Conservation (phyloP, 345 rosid species). For the Iberis pinnata region DNA sequence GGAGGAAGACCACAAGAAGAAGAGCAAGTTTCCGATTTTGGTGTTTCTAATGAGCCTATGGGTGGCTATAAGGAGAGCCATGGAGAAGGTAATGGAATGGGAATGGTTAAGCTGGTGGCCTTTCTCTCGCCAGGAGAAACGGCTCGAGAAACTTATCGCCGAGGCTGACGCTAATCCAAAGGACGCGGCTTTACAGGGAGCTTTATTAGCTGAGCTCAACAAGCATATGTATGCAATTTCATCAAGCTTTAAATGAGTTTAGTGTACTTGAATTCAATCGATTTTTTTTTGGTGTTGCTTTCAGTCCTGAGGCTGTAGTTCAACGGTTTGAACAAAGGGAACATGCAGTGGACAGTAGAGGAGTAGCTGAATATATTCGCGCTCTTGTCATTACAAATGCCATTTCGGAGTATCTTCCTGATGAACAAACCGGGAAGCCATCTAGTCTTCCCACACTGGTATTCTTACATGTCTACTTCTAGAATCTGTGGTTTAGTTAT, state of each 20-base stretch:
- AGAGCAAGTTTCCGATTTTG: slow-evolving; percentile 37
- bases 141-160: slow-evolving; percentile 57
- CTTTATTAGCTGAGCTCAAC: slow-evolving; percentile 75
- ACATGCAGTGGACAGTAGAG: slow-evolving; percentile 71
- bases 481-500: neutral
- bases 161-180: slow-evolving; percentile 85
- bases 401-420: slow-evolving; percentile 86
- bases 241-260: neutral
- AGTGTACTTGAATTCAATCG: neutral
- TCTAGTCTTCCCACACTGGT: slow-evolving; percentile 87
- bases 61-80: slow-evolving; percentile 41
- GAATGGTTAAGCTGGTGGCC: slow-evolving; percentile 76
- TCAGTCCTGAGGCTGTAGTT: slow-evolving; percentile 87
- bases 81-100: slow-evolving; percentile 45
- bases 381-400: slow-evolving; percentile 83
- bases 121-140: slow-evolving; percentile 64
- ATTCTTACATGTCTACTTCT: slow-evolving; percentile 7
- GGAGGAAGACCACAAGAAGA: slow-evolving; percentile 26
- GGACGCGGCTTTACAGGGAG: slow-evolving; percentile 58
- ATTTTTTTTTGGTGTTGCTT: neutral
- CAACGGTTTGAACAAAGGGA: slow-evolving; percentile 83
- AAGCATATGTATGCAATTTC: slow-evolving; percentile 50
- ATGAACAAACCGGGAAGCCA: slow-evolving; percentile 71
- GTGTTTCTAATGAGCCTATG: slow-evolving; percentile 60
- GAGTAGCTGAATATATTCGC: slow-evolving; percentile 82